Conservation (phyloP, 805 yeast species). For the Cyberlindnera mrakii region DNA sequence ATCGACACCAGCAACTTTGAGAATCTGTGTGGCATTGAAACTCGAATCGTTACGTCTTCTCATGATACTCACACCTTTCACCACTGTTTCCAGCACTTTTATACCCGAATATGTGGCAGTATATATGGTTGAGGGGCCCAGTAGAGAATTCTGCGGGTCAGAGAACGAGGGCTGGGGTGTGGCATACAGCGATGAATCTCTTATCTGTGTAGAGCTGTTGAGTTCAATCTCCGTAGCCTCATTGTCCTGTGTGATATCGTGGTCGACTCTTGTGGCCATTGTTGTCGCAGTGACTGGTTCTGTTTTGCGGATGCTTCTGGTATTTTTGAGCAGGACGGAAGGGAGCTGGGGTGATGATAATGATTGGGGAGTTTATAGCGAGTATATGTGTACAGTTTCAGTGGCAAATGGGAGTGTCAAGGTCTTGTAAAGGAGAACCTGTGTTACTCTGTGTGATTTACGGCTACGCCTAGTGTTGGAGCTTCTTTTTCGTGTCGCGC, state of each 20-base stretch:
- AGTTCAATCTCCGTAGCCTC: conserved; percentile 12
- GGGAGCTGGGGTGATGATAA: no score
- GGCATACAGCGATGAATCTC: not conserved
- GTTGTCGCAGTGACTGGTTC: no score
- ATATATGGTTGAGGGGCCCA: conserved; percentile 33
- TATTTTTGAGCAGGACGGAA: no score
- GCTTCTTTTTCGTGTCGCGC: no score
- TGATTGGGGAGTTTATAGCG: no score
- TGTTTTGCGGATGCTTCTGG: no score
- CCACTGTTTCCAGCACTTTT: conserved; percentile 73
- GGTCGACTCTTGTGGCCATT: not conserved
- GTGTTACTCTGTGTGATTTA: no score
- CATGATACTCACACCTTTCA: conserved; percentile 69
- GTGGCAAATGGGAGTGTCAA: no score
- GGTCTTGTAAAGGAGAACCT: no score
- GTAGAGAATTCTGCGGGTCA: not conserved
- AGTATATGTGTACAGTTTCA: no score
- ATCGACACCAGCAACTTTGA: conserved; percentile 71
- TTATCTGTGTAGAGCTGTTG: not conserved
- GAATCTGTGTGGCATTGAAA: conserved; percentile 79
- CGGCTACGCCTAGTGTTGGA: no score
- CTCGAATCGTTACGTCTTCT: conserved; percentile 69
- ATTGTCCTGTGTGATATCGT: conserved; percentile 6
- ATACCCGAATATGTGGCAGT: conserved; percentile 76
- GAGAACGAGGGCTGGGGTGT: conserved; percentile 2